Conservation (phyloP, 257 asterid genomes). For the Solanum peruvianum region DNA sequence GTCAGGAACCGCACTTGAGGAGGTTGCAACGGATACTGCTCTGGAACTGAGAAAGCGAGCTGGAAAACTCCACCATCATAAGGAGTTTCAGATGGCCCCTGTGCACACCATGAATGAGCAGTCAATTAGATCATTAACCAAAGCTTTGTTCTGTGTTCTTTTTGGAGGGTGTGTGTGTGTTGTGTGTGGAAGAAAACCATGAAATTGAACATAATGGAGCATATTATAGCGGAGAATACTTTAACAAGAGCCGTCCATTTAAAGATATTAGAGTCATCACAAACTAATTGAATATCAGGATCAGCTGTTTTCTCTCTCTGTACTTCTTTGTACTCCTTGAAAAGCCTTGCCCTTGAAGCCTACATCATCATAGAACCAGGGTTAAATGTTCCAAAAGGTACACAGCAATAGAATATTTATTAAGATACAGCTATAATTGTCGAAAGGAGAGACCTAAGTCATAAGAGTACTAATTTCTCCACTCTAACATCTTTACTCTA, state of each 20-base stretch:
- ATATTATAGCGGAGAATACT: slow-evolving; percentile 17
- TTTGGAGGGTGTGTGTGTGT: background rate
- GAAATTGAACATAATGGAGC: background rate
- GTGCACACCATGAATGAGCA: slow-evolving; percentile 7
- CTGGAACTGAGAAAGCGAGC: slow-evolving; percentile 94
- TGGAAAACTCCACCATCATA: slow-evolving; percentile 96
- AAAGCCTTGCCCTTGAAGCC: slow-evolving; percentile 97
- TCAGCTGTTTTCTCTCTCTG: slow-evolving; percentile 87
- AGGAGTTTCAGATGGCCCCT: slow-evolving; percentile 99
- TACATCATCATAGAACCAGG: slow-evolving; percentile 3
- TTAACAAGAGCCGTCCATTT: slow-evolving; percentile 97
- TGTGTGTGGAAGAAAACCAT: background rate
- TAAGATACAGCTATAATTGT: background rate
- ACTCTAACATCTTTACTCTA: background rate
- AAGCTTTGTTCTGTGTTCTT: background rate
- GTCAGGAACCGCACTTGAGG: slow-evolving; percentile 99
- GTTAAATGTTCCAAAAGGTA: background rate
- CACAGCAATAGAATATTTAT: background rate
- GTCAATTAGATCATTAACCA: background rate
- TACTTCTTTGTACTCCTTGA: slow-evolving; percentile 96
- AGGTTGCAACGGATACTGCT: slow-evolving; percentile 98
- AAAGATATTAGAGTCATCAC: slow-evolving; percentile 89
- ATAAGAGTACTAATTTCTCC: background rate
- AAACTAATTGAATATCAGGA: slow-evolving; percentile 92
- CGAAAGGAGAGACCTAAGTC: background rate